Percentiles rank a stretch among this genome's conserved stretches.
Evolutionary conservation across 1,284 basidiomycete species (phyloP).

Genomic region (Heterobasidion occidentale): DNA sequence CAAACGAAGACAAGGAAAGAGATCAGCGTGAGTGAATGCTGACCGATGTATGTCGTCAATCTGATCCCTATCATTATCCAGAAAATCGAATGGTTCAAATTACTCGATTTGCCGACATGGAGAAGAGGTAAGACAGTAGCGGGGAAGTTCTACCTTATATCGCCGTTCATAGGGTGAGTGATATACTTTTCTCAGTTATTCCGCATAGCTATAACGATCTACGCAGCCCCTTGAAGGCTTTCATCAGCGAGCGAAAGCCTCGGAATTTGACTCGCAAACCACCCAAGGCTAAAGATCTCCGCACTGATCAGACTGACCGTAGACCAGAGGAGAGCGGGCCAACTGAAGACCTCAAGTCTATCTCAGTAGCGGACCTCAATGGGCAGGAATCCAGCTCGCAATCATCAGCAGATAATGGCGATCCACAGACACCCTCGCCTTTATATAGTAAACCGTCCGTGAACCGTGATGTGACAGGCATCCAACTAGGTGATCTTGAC

Average conservation of each 20-base stretch:
- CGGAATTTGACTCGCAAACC: constrained; percentile 20
- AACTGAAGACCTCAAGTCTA: constrained; percentile 11
- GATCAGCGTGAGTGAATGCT: constrained; percentile 75
- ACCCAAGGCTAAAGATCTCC: constrained; percentile 16
- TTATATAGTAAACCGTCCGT: constrained; percentile 36
- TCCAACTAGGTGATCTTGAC: constrained; percentile 10
- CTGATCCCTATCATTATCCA: constrained; percentile 23
- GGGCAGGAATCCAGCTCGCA: constrained; percentile 61
- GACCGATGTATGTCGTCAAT: background rate
- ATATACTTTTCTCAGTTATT: constrained; percentile 3
- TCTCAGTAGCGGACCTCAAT: constrained; percentile 17
- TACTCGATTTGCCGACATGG: constrained; percentile 92
- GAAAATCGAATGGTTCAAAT: constrained; percentile 96
- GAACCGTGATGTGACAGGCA: constrained; percentile 15
- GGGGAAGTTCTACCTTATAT: constrained; percentile 92
- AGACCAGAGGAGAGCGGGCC: constrained; percentile 9
- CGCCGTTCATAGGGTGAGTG: constrained; percentile 87
- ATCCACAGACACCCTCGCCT: constrained; percentile 57
- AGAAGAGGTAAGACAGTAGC: constrained; percentile 67
- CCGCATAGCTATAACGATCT: constrained; percentile 1
- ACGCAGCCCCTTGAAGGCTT: constrained; percentile 55
- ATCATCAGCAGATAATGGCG: constrained; percentile 49
- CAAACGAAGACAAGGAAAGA: constrained; percentile 95
- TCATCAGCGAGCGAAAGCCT: constrained; percentile 32
- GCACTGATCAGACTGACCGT: constrained; percentile 16